These are phyloP conservation scores for Rickenella mellea DNA, from an alignment of 768 basidiomycete species.

Conservation along the genomic window DNA sequence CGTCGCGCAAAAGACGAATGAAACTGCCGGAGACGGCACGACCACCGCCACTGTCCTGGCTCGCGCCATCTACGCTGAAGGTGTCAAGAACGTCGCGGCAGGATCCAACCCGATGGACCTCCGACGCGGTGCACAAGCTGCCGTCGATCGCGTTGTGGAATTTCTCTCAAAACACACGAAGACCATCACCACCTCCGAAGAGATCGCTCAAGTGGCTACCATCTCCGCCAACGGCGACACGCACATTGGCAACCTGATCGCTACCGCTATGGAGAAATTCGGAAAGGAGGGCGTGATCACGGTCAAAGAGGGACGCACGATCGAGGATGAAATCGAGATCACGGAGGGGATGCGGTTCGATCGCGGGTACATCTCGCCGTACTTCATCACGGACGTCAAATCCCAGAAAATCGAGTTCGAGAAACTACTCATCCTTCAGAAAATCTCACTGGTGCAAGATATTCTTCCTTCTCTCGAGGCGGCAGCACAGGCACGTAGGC, in stretches of 20 bases:
- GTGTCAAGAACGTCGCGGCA: constrained; percentile 98
- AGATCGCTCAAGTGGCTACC: constrained; percentile 99
- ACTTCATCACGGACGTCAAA: constrained; percentile 99
- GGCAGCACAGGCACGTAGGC: constrained; percentile 69
- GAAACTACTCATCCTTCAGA: constrained; percentile 94
- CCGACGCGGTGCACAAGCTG: constrained; percentile 93
- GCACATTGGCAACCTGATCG: constrained; percentile 90
- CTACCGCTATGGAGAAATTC: constrained; percentile 98
- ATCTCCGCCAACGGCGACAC: constrained; percentile 72
- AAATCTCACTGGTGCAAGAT: constrained; percentile 90
- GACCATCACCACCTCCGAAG: constrained; percentile 92
- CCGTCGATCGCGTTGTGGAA: constrained; percentile 90
- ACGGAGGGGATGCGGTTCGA: constrained; percentile 99
- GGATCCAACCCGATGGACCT: constrained; percentile 99
- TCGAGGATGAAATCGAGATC: constrained; percentile 98
- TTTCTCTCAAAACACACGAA: constrained; percentile 84
- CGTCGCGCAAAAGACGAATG: constrained; percentile 94
- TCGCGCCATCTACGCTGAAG: constrained; percentile 95
- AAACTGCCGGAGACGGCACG: constrained; percentile 94
- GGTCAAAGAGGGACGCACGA: constrained; percentile 97
- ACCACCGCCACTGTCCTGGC: constrained; percentile 97
- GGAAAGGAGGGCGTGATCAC: constrained; percentile 99
- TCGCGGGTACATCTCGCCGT: constrained; percentile 95
- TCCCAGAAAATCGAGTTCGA: constrained; percentile 92
- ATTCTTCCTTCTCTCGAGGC: constrained; percentile 87